Evolutionary conservation across 176 grass and related monocot genomes (phyloP).

Genomic region (Guadua angustifolia): DNA sequence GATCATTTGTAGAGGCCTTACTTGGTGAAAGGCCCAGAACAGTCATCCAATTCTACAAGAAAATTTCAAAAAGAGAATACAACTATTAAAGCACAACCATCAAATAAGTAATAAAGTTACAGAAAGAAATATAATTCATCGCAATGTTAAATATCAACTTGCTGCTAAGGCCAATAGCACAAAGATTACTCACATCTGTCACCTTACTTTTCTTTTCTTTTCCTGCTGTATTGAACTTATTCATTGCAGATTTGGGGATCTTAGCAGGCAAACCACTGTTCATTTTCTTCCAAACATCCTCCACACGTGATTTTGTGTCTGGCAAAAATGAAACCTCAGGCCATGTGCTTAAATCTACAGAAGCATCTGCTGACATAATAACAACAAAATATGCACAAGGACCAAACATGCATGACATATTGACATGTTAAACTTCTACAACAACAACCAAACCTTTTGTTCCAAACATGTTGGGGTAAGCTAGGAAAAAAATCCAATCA

Average conservation of each 20-base stretch:
- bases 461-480: too few relatives aligned
- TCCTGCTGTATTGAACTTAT: constrained; percentile 53
- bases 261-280: constrained; percentile 76
- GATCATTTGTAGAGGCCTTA: constrained; percentile 39
- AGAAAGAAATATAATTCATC: background rate
- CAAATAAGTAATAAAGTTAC: constrained; percentile 3
- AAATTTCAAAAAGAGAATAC: background rate
- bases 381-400: constrained; percentile 20
- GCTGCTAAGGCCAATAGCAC: background rate
- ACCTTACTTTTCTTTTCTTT: constrained; percentile 63
- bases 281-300: constrained; percentile 97
- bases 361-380: constrained; percentile 27
- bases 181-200: constrained; percentile 67
- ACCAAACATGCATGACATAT: background rate
- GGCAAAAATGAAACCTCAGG: constrained; percentile 37
- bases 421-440: too few relatives aligned
- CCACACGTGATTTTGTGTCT: constrained; percentile 78
- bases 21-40: constrained; percentile 68
- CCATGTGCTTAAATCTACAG: constrained; percentile 31
- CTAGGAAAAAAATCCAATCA: too few relatives aligned
- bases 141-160: background rate
- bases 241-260: constrained; percentile 60
- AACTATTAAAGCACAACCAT: background rate
- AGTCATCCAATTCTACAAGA: constrained; percentile 81
- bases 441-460: too few relatives aligned